Evolutionary conservation across 441 rosid species (phyloP), one percentile per base, ranked within the genome.

Genomic region (Melastoma candidum): DNA sequence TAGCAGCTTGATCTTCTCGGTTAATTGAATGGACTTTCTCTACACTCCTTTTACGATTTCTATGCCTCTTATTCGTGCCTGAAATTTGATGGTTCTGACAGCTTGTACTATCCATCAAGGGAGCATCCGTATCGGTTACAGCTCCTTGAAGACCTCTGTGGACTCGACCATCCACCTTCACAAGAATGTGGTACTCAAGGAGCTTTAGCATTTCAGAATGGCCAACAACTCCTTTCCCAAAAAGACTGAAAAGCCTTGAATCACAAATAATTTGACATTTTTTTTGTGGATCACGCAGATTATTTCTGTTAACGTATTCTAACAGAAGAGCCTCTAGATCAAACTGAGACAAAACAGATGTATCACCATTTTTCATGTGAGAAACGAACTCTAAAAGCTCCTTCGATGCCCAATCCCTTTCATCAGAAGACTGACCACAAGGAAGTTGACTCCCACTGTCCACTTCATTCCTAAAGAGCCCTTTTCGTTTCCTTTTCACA

Each of bases 171-270:
- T 68, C 72, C 48, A 79, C 90, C 56, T 77, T 71, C 46, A 58
- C 54, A 11, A 80, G 80, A 69, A 80, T 80, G 64, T 94, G 99
- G 58, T 69, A 68, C 53, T 83, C 95, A 52, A 94, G 83, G 77
- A 94, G 92, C 83, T 82, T 83, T 63, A 79, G 76, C 97, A 93
- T 89, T 72, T 93, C 96, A 71, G 79, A 49, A 64, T 80, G 95
- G 27, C 78, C 90, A 61, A 89, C 75, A 65, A 70, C 72, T 51
- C 65, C 74, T 69, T 71, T 83, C 17, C 90, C 71, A 55, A 93
- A 89, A 65, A 93, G 77, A 58, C 65, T 79, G 56, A 57, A 43
- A 56, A 93, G 99, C 81, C 63, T 81, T 24, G 80, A 9, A 51
- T 93, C 99, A 65, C 97, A 93, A 52, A 63, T 39, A 58, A 94